These are phyloP conservation scores for Cajanus cajan DNA, from an alignment of 306 rosid genomes.

Conservation along the genomic window DNA sequence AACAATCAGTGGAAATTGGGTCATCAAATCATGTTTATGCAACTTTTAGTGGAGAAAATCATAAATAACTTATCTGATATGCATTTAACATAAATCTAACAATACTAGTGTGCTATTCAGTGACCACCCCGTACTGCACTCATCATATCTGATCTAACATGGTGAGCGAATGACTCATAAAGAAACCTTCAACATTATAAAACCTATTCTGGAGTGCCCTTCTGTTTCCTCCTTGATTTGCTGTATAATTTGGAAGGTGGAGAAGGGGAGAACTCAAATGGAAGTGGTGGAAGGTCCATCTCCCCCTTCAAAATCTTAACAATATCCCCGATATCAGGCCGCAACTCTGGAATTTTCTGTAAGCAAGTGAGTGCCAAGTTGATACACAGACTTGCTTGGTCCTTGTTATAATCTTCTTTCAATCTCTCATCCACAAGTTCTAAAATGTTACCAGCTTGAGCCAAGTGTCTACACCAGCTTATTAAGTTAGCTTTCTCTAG, in stretches of 20 bases:
- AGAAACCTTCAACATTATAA: conserved; percentile 24
- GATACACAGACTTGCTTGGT: conserved; percentile 78
- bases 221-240: conserved; percentile 70
- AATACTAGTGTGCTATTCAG: conserved; percentile 23
- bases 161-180: not conserved
- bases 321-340: conserved; percentile 86
- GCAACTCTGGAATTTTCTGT: conserved; percentile 79
- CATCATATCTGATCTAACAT: conserved; percentile 32
- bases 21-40: conserved; percentile 27
- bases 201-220: conserved; percentile 46
- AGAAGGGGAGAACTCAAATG: conserved; percentile 87
- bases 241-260: conserved; percentile 77
- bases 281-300: conserved; percentile 77
- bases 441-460: conserved; percentile 70
- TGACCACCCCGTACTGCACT: conserved; percentile 23
- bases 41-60: conserved; percentile 28
- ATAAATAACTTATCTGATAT: conserved; percentile 27
- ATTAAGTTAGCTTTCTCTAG: conserved; percentile 89
- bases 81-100: conserved; percentile 37
- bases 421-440: conserved; percentile 85
- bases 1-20: conserved; percentile 19
- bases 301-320: conserved; percentile 84
- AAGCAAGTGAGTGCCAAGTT: conserved; percentile 80
- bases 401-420: conserved; percentile 70
- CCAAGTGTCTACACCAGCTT: conserved; percentile 93